phyloP scores from a whole-genome alignment of 2,329 filamentous ascomycete species.

The Cryphonectria carpinicola region DNA sequence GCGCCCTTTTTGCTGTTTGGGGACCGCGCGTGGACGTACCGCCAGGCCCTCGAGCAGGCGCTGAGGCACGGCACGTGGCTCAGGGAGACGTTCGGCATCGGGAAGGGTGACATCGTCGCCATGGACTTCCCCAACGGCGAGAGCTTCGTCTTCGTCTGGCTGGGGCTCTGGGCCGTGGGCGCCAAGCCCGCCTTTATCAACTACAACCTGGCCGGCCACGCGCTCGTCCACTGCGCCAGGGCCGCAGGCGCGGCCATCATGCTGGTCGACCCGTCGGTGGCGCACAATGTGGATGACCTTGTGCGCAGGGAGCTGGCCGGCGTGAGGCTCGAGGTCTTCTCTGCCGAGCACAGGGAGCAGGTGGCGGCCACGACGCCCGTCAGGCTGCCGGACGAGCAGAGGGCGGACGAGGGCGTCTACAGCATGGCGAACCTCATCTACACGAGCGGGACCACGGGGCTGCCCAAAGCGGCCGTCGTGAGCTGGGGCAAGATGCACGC shows the following conservation, averaged over 20 bases:
- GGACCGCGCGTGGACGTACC: constrained; percentile 72
- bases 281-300: constrained; percentile 60
- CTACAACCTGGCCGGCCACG: constrained; percentile 75
- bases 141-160: constrained; percentile 74
- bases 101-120: constrained; percentile 76
- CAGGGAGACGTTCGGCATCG: constrained; percentile 63
- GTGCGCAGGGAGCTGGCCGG: constrained; percentile 53
- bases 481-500: constrained; percentile 69
- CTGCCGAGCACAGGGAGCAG: constrained; percentile 58
- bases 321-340: constrained; percentile 66
- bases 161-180: constrained; percentile 82
- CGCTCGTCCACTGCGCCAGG: constrained; percentile 74
- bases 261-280: constrained; percentile 67
- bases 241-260: constrained; percentile 69
- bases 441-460: constrained; percentile 82
- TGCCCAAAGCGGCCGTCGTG: constrained; percentile 79
- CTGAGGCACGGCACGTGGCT: constrained; percentile 79
- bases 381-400: constrained; percentile 61
- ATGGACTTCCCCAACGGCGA: constrained; percentile 82
- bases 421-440: constrained; percentile 78
- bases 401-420: constrained; percentile 52
- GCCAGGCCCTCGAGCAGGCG: constrained; percentile 71
- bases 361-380: constrained; percentile 54
- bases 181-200: constrained; percentile 87
- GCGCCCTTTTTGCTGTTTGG: constrained; percentile 69